Base-by-base conservation (phyloP, 139 green algal genomes). In the Nannochloris sp. region DNA sequence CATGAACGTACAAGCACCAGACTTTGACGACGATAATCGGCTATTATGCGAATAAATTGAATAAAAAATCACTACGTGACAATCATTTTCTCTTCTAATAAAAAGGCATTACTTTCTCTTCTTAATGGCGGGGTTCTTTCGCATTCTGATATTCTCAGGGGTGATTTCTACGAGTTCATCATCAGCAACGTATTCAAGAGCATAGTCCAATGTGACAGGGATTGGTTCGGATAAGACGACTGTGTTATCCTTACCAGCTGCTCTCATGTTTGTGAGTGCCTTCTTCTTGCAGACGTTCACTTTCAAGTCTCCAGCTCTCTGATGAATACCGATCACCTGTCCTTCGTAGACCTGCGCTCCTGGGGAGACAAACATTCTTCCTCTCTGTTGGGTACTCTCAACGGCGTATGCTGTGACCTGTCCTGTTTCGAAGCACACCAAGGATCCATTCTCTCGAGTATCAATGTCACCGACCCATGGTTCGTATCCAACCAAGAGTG, bases 211-310 rank as follows among this genome's bases (percentile, higher is more conserved):
- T 13, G 59, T 81, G 65, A 96, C 85, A 59, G 71, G 66, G 58
- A 86, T 82, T 26, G 88, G 64, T 73, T 89, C 82, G 51, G 82
- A 76, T 25, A 95, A 83, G 2, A 78, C 82, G 0, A 66, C 49
- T 11, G 68, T 80, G 49, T 73, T 63, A 25, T 95, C 85, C 45
- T 89, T 90, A 59, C 76, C 71, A 0, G 87, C 79, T 29, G 84
- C 85, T 36, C 87, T 80, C 77, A 93, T 87, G 79, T 96, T 95
- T 49, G 87, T 97, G 26, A 74, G 62, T 30, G 78, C 75, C 88
- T 99, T 99, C 68, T 81, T 82, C 79, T 98, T 99, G 89, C 88
- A 96, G 1, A 91, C 81, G 70, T 99, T 99, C 56, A 99, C 72
- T 64, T 89, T 85, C 23, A 99, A 81, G 77, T 99, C 94, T 1